These are phyloP conservation scores for Kodamaea nitidulidarum DNA, from an alignment of 805 yeast genomes.

Conservation along the genomic window DNA sequence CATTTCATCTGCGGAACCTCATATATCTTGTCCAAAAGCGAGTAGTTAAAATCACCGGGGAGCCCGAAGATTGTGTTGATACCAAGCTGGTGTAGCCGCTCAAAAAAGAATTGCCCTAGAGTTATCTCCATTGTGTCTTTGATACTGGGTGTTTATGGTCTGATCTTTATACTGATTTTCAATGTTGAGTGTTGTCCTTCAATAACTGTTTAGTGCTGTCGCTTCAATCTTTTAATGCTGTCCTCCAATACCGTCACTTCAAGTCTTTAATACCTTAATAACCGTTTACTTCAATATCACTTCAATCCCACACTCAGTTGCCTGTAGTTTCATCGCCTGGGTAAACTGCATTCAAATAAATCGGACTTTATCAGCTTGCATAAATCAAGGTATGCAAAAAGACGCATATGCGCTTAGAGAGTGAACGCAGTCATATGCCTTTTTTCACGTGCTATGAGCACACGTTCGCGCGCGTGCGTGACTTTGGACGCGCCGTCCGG, in stretches of 20 bases:
- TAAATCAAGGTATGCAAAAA: background rate
- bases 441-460: constrained; percentile 1
- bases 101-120: constrained; percentile 68
- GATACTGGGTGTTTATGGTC: background rate
- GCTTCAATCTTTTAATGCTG: too few species aligned
- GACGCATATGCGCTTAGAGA: background rate
- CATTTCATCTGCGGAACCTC: constrained; percentile 74
- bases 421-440: background rate
- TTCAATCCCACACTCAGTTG: too few species aligned
- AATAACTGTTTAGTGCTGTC: too few species aligned
- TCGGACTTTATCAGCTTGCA: too few species aligned
- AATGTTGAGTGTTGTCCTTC: too few species aligned
- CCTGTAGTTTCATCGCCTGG: too few species aligned
- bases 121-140: constrained; percentile 4
- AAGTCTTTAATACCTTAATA: too few species aligned
- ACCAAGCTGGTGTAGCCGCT: constrained; percentile 67
- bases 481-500: constrained; percentile 1
- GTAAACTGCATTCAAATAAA: too few species aligned
- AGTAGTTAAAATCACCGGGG: constrained; percentile 78
- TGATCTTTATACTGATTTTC: too few species aligned
- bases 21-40: constrained; percentile 67
- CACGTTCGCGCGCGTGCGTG: background rate
- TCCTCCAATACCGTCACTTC: too few species aligned
- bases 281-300: too few species aligned
- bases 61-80: constrained; percentile 73